Percentiles rank a stretch among this genome's conserved stretches.
phyloP scores from a whole-genome alignment of 306 rosid species.

The Herpetospermum pedunculosum region DNA sequence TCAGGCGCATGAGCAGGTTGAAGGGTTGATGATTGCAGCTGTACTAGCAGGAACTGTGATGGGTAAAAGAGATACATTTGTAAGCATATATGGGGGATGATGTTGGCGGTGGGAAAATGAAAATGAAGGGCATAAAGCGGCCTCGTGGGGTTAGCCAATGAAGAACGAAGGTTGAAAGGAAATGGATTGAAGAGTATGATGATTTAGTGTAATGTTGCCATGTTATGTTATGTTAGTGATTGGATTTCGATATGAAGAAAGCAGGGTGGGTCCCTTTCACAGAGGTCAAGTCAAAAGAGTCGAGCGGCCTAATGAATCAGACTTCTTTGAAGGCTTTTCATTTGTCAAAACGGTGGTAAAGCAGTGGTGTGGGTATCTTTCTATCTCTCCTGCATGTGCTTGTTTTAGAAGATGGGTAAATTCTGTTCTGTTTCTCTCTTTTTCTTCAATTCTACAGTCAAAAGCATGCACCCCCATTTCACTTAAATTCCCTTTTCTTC shows the following conservation, averaged over 20 bases:
- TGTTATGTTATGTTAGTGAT: conserved; percentile 10
- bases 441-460: conserved; percentile 15
- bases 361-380: neutral
- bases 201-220: neutral
- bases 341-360: conserved; percentile 35
- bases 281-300: conserved; percentile 25
- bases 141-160: neutral
- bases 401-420: conserved; percentile 12
- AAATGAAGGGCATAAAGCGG: neutral
- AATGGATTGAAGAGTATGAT: neutral
- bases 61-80: neutral
- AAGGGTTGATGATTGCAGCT: conserved; percentile 1
- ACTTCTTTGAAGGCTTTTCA: conserved; percentile 10
- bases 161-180: neutral
- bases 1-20: neutral
- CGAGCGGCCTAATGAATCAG: conserved; percentile 19
- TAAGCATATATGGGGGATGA: neutral
- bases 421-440: neutral
- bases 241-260: neutral
- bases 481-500: neutral
- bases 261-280: conserved; percentile 21
- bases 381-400: conserved; percentile 22
- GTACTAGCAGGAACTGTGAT: neutral
- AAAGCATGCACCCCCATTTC: conserved; percentile 3
- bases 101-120: conserved; percentile 6